These are phyloP conservation scores for Magnolia officinalis DNA, from an alignment of 164 flowering plant genomes.

Conservation along the genomic window DNA sequence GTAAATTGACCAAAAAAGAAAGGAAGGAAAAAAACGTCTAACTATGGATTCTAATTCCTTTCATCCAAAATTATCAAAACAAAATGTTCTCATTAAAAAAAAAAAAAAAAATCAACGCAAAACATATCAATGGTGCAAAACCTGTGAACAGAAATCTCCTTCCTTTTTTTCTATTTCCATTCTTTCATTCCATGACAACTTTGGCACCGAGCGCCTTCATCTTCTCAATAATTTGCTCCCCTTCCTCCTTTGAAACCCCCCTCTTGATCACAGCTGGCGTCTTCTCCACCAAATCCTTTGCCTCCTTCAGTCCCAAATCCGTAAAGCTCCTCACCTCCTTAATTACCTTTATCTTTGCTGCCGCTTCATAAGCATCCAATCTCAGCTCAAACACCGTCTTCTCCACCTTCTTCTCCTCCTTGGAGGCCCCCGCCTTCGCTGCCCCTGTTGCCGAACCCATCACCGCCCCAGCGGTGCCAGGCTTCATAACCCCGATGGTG, in stretches of 20 bases:
- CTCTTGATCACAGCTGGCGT: slow-evolving; percentile 59
- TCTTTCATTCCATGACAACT: slow-evolving; percentile 58
- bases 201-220: slow-evolving; percentile 81
- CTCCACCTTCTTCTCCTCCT: slow-evolving; percentile 72
- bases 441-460: slow-evolving; percentile 33
- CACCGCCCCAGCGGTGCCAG: slow-evolving; percentile 44
- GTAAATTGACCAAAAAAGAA: too few relatives aligned
- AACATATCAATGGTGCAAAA: background rate
- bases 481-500: slow-evolving; percentile 63
- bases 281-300: slow-evolving; percentile 86
- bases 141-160: background rate
- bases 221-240: slow-evolving; percentile 65
- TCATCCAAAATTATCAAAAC: background rate
- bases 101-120: background rate
- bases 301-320: slow-evolving; percentile 81
- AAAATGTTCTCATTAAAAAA: background rate
- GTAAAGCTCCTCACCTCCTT: slow-evolving; percentile 80
- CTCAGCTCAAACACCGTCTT: slow-evolving; percentile 74
- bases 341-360: slow-evolving; percentile 70
- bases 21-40: too few relatives aligned
- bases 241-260: slow-evolving; percentile 86
- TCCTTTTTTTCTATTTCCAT: slow-evolving; percentile 1
- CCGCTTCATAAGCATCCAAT: slow-evolving; percentile 62
- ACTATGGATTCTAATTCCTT: background rate
- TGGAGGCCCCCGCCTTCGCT: slow-evolving; percentile 30